Base-by-base conservation (phyloP, 192 early-diverging fungal genomes). In the Dissophora ornata region DNA sequence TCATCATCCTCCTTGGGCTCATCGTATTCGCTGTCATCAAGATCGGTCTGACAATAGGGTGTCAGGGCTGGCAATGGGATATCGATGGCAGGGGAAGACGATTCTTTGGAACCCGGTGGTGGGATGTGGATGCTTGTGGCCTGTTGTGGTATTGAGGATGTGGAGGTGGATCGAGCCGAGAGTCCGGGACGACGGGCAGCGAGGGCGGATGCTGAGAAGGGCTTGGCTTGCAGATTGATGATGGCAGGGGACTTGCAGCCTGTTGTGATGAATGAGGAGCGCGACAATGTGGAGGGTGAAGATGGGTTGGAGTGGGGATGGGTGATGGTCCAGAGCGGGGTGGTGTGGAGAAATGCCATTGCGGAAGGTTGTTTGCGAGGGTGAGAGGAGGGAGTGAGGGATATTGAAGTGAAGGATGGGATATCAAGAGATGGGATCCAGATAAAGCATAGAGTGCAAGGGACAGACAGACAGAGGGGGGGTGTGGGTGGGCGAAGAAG, bases 1-100 rank as follows among this genome's bases (percentile, higher is more conserved):
- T 18, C 29, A 53, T 53, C 36, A 38, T 38, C 12, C 12, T 13
- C n/a, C 34, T 57, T 5, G 2, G 44, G 28, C 13, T 48, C 55
- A 6, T 36, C 32, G 32, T 49, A 42, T 29, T 25, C 40, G 18
- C 34, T 15, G 18, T 60, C 41, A 3, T 26, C 45, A 13, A 4
- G 24, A 3, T 32, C 32, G 8, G 42, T 30, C 4, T 41, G n/a
- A 11, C 2, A 13, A 13, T 58, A 36, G 3, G 73, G 73, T 10
- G 73, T 67, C 13, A 53, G 28, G 8, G 73, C 64, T 2, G 73
- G 73, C 7, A 64, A 77, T 13, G 73, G 73, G 50, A 67, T 77
- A 18, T 53, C 26, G 41, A 67, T 49, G 33, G 64, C 51, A 32
- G 36, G 10, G 2, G 73, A 42, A 3, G 62, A 42, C 5, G 65